These are phyloP conservation scores for Lactarius sanguifluus DNA, from an alignment of 768 basidiomycete species.

Conservation along the genomic window DNA sequence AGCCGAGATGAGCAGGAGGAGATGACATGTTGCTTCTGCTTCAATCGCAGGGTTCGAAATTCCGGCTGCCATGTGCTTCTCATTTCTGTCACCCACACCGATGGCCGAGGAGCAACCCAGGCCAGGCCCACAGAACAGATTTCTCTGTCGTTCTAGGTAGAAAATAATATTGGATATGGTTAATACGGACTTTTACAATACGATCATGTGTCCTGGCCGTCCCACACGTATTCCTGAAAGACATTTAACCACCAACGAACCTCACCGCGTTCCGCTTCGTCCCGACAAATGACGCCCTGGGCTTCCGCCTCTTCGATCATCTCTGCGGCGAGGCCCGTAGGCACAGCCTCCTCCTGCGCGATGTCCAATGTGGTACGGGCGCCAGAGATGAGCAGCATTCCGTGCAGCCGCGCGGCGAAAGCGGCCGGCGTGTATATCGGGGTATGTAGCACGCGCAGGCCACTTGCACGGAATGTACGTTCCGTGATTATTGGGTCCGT, in stretches of 20 bases:
- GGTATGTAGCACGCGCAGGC: conserved; percentile 80
- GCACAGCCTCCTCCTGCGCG: conserved; percentile 66
- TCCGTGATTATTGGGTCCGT: conserved; percentile 67
- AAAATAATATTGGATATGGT: not conserved
- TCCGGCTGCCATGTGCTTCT: not conserved
- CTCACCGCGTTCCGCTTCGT: conserved; percentile 68
- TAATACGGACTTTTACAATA: conserved; percentile 4
- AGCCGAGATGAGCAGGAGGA: not conserved
- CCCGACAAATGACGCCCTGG: conserved; percentile 70
- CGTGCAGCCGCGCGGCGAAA: conserved; percentile 66
- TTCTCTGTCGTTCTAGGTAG: not conserved
- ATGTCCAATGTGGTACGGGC: conserved; percentile 63
- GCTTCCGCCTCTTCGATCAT: conserved; percentile 75
- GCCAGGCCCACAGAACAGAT: not conserved
- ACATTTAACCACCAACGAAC: conserved; percentile 72
- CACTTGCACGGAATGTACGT: conserved; percentile 66
- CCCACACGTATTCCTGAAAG: conserved; percentile 71
- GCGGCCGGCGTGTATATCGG: conserved; percentile 67
- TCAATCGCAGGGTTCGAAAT: not conserved
- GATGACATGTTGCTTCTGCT: not conserved
- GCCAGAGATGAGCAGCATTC: conserved; percentile 42
- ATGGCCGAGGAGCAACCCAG: not conserved
- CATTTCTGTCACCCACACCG: not conserved
- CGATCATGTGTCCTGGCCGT: conserved; percentile 48
- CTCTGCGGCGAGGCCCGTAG: conserved; percentile 72